These are phyloP conservation scores for Aspergillus clavatus DNA, from an alignment of 2,329 filamentous ascomycete genomes.

Conservation along the genomic window DNA sequence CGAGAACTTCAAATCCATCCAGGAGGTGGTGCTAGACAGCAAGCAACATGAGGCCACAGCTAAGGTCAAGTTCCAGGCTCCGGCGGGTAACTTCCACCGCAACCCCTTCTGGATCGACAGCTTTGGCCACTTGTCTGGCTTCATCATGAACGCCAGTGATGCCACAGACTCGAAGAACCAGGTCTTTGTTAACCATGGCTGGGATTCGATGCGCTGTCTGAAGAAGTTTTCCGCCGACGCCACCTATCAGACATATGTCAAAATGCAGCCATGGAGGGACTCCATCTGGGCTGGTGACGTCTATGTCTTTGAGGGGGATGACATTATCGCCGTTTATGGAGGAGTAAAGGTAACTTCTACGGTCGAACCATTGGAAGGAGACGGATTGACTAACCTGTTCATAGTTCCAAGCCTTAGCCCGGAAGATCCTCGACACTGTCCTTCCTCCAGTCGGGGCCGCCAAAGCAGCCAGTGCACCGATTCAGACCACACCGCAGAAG, in stretches of 20 bases:
- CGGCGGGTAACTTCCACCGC: conserved; percentile 53
- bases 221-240: conserved; percentile 48
- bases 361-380: background rate
- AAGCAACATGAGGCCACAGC: conserved; percentile 54
- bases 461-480: conserved; percentile 22
- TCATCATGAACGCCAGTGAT: conserved; percentile 58
- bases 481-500: conserved; percentile 26
- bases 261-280: conserved; percentile 51
- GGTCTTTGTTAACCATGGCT: conserved; percentile 60
- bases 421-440: conserved; percentile 39
- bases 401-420: conserved; percentile 40
- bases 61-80: conserved; percentile 51
- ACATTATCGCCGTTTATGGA: conserved; percentile 51
- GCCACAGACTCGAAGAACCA: conserved; percentile 55
- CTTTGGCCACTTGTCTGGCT: conserved; percentile 54
- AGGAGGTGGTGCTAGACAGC: conserved; percentile 55
- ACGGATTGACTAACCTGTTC: background rate
- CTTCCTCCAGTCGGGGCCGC: conserved; percentile 33
- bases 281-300: conserved; percentile 57
- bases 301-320: conserved; percentile 56
- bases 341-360: conserved; percentile 40
- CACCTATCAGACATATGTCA: conserved; percentile 57
- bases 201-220: conserved; percentile 56
- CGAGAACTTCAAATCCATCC: conserved; percentile 54
- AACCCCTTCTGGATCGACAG: conserved; percentile 58